Conservation (phyloP, 768 basidiomycete genomes). For the Chalciporus chontae region DNA sequence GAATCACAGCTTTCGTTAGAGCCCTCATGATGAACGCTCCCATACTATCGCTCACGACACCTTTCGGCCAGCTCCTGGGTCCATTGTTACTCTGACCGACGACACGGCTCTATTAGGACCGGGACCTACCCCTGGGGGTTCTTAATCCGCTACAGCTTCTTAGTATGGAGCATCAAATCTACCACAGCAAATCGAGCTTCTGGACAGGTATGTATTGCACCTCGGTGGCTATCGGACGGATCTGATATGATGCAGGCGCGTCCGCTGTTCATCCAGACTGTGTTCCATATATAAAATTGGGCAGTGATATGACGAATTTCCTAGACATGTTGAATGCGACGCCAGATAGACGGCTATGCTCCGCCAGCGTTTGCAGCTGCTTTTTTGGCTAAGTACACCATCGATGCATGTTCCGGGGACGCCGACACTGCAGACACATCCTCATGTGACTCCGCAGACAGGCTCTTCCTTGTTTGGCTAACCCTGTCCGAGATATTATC, state of each 20-base stretch:
- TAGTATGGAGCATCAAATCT: slow-evolving; percentile 4
- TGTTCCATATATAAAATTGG: neutral
- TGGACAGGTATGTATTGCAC: slow-evolving; percentile 50
- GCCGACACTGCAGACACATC: slow-evolving; percentile 16
- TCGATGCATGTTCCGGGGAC: neutral
- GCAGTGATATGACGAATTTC: too few species aligned
- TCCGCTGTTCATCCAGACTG: neutral
- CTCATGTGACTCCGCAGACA: neutral
- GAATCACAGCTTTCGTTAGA: neutral
- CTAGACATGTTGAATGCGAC: too few species aligned
- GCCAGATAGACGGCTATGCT: slow-evolving; percentile 26
- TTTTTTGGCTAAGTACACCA: too few species aligned
- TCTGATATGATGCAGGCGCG: slow-evolving; percentile 48
- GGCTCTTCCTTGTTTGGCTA: too few species aligned
- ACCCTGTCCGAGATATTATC: neutral
- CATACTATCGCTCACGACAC: neutral
- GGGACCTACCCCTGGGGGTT: neutral
- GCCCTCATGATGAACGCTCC: neutral
- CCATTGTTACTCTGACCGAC: neutral
- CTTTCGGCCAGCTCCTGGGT: neutral
- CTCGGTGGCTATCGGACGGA: slow-evolving; percentile 42
- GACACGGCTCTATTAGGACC: neutral
- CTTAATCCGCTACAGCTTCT: neutral
- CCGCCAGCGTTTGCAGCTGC: slow-evolving; percentile 42
- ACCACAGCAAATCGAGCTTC: slow-evolving; percentile 35